Base-by-base conservation (phyloP, 371 early-diverging fungal genomes). In the Chytridium lagenaria region DNA sequence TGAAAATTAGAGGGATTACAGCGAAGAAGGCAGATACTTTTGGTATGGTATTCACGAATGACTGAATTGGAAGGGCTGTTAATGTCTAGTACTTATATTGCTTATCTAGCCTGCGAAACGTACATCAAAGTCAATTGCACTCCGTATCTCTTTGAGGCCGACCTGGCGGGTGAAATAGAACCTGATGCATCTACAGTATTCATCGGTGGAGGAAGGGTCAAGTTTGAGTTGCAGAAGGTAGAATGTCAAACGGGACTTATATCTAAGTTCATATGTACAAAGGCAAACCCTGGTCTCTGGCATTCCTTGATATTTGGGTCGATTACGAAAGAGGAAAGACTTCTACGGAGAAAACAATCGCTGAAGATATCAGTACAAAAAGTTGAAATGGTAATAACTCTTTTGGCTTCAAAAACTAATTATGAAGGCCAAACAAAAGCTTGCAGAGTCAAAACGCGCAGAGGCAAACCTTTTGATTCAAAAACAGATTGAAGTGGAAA, bases 121-220 rank as follows among this genome's bases (percentile, higher is more conserved):
- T 86, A 85, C 74, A 67, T 83, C 73, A 86, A 85, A 76, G 67
- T 82, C 30, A 81, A 86, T 71, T 84, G 72, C 55, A 73, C 81
- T 2, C 85, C 84, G 23, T 83, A 75, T 69, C 77, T 86, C 59
- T 86, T 85, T 65, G 85, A 86, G 73, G 75, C 84, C 22, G 85
- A 86, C 71, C 59, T 86, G 15, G 34, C 30, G 5, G 73, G 68
- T 23, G 36, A 38, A 16, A 69, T 86, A 22, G 77, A 80, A 31
- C 28, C 78, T 15, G 75, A 75, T 16, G 66, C 67, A 3, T 77
- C 83, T 26, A 72, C 68, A 12, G 82, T 80, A 15, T 69, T 71
- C 0, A 64, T 86, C 52, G 87, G 78, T 2, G 69, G 73, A 38
- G 80, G 77, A 0, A 52, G 52, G 22, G 83, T 80, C 12, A 73